phyloP scores from a whole-genome alignment of 164 flowering plant species.

The Akebia trifoliata region DNA sequence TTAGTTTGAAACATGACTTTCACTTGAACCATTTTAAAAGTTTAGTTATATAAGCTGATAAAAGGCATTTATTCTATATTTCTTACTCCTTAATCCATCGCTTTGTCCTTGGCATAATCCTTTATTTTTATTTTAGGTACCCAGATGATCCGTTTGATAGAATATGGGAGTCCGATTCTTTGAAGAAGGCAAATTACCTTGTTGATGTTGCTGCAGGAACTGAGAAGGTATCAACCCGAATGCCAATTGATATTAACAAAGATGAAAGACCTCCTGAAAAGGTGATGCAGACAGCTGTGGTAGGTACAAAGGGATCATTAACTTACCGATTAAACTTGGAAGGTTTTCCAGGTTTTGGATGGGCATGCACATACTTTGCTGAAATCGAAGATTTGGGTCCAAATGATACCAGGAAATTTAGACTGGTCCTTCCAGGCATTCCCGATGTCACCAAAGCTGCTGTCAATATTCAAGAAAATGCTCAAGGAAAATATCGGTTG shows the following conservation, averaged over 20 bases:
- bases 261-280: conserved; percentile 80
- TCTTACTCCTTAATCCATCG: neutral
- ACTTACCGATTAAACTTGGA: conserved; percentile 89
- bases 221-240: conserved; percentile 57
- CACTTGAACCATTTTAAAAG: too few species aligned
- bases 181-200: conserved; percentile 84
- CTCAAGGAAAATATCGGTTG: conserved; percentile 73
- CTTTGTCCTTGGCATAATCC: neutral
- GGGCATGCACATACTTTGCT: conserved; percentile 91
- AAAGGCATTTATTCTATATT: neutral
- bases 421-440: conserved; percentile 62
- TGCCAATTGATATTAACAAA: conserved; percentile 49
- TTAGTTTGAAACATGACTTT: too few species aligned
- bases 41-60: neutral
- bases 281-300: conserved; percentile 99
- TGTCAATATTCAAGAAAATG: conserved; percentile 93
- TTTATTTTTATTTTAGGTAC: conserved; percentile 50
- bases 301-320: conserved; percentile 75
- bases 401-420: conserved; percentile 63
- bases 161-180: conserved; percentile 86
- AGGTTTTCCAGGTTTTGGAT: conserved; percentile 91
- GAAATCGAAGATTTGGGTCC: conserved; percentile 86
- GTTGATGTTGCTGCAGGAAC: conserved; percentile 97
- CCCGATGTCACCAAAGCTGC: conserved; percentile 65
- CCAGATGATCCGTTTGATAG: conserved; percentile 99